phyloP scores from a whole-genome alignment of 345 rosid species.

The Gossypium arboreum region DNA sequence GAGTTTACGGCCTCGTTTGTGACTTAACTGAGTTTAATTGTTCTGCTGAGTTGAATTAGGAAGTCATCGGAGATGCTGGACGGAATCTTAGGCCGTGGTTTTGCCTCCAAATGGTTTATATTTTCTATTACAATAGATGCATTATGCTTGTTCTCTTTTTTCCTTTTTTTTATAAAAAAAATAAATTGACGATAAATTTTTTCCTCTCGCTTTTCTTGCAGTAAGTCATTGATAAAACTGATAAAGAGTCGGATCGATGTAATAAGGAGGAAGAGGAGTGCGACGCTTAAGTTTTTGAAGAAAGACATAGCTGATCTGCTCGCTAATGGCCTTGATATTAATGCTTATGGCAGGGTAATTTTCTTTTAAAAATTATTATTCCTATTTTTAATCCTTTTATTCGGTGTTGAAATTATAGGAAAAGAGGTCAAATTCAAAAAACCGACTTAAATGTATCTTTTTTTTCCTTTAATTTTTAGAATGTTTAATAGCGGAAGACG shows the following conservation, averaged over 20 bases:
- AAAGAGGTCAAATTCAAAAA: not conserved
- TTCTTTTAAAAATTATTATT: not conserved
- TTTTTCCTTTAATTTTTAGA: not conserved
- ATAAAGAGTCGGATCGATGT: constrained; percentile 84
- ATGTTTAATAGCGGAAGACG: not conserved
- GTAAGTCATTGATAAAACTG: constrained; percentile 76
- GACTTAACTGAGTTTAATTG: constrained; percentile 11
- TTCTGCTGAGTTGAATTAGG: not conserved
- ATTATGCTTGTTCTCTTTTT: not conserved
- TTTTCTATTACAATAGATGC: not conserved
- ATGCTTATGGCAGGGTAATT: constrained; percentile 74
- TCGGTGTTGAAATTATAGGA: not conserved
- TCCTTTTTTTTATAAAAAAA: not conserved
- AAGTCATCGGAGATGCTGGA: constrained; percentile 61
- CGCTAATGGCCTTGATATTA: constrained; percentile 69
- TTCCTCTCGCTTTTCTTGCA: constrained; percentile 20
- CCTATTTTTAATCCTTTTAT: not conserved
- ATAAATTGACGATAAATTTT: not conserved
- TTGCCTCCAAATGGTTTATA: constrained; percentile 64
- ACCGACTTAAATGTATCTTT: too few relatives aligned
- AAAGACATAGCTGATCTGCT: constrained; percentile 91
- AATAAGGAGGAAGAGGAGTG: constrained; percentile 74
- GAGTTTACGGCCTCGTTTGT: not conserved
- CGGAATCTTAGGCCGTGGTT: constrained; percentile 82
- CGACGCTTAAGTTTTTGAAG: constrained; percentile 81